Evolutionary conservation across 768 basidiomycete species (phyloP).

Genomic region (Megacollybia marginata): DNA sequence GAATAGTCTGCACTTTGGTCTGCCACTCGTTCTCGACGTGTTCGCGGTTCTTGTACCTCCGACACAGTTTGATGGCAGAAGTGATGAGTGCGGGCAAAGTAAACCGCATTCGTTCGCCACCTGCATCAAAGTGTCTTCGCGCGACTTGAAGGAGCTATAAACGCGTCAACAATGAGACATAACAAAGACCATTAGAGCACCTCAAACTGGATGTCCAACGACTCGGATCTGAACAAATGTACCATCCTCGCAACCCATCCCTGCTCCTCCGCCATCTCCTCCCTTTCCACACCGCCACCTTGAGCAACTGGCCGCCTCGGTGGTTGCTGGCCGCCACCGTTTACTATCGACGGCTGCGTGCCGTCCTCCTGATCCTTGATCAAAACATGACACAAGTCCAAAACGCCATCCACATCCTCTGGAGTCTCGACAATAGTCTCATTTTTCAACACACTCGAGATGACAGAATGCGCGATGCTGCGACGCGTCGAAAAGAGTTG

Average conservation of each 20-base stretch:
- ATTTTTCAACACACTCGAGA: constrained; percentile 92
- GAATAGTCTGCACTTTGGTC: constrained; percentile 74
- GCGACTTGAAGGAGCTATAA: constrained; percentile 84
- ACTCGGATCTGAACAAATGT: constrained; percentile 87
- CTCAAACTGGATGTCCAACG: constrained; percentile 84
- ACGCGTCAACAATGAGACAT: constrained; percentile 1
- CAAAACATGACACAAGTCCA: constrained; percentile 88
- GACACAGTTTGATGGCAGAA: constrained; percentile 85
- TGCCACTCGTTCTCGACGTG: constrained; percentile 80
- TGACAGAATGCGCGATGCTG: constrained; percentile 89
- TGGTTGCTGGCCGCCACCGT: constrained; percentile 49
- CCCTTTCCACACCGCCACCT: constrained; percentile 54
- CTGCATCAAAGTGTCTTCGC: constrained; percentile 80
- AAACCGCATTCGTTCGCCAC: constrained; percentile 92
- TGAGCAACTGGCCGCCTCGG: no score
- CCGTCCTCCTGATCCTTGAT: constrained; percentile 75
- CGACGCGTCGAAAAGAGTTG: constrained; percentile 90
- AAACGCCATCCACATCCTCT: constrained; percentile 90
- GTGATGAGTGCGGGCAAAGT: constrained; percentile 97
- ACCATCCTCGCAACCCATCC: constrained; percentile 99
- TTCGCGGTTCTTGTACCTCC: constrained; percentile 82
- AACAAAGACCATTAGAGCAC: constrained; percentile 31
- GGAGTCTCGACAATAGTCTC: constrained; percentile 91
- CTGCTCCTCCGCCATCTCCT: constrained; percentile 96
- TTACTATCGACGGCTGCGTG: constrained; percentile 24